Base-by-base conservation (phyloP, 192 early-diverging fungal species). In the Chytriomyces sp. region DNA sequence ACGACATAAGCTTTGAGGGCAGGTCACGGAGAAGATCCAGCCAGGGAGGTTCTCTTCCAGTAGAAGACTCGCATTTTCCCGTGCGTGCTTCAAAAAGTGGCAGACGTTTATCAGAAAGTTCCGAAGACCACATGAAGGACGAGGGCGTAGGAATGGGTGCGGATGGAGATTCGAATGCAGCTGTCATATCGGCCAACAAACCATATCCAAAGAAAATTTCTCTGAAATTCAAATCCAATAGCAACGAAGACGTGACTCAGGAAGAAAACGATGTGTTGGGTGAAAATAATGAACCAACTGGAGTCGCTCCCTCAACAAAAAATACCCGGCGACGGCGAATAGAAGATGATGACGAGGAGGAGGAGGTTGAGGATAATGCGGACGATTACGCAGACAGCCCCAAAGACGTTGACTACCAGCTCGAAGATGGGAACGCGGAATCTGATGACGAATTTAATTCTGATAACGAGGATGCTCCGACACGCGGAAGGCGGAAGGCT, bases 301-400 rank as follows among this genome's bases (percentile, higher is more conserved):
- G 53, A 35, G 35, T 35, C 35, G 35, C 35, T 35, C 35, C 35
- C 35, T 60, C 57, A 60, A 60, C 18, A n/a, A 18, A n/a, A 60
- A 18, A n/a, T 23, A 60, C 57, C 43, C 24, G 64, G 1, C 43
- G 64, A 44, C 24, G 64, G 26, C 64, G 43, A 65, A 59, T 35
- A 10, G 26, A 10, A 10, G 59, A 66, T 20, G 3, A 23, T 9
- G 59, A 72, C 44, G 70, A 72, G 24, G 70, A 72, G 5, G 67
- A 68, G 18, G 72, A 75, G 53, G 6, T 47, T 68, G 72, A 65
- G 13, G 72, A 69, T 64, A 28, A 45, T 11, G 75, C 53, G 48
- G 63, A 69, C 18, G 48, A 76, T 47, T 44, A 69, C n/a, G 75
- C 53, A 57, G 53, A 57, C 53, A 57, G 20, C 5, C 53, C 3